phyloP scores from a whole-genome alignment of 495 filamentous ascomycete species.

The Astrocystis sublimbata region DNA sequence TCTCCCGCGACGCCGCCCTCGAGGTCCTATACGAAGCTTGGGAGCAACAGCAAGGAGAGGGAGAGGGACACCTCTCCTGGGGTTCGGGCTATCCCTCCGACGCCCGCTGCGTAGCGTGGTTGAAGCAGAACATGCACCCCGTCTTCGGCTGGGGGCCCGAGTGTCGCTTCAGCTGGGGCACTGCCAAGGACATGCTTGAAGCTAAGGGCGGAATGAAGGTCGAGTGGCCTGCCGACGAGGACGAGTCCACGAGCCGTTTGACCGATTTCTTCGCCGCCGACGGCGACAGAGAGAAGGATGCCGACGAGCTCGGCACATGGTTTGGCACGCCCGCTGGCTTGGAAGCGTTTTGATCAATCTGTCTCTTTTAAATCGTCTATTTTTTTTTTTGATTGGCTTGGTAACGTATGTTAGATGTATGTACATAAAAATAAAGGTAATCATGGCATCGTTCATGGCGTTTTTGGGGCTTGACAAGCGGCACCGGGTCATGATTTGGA shows the following conservation, averaged over 20 bases:
- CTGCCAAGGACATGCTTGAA: slow-evolving; percentile 90
- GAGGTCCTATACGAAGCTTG: slow-evolving; percentile 67
- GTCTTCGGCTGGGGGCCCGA: slow-evolving; percentile 95
- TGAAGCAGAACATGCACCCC: slow-evolving; percentile 83
- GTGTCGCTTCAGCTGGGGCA: slow-evolving; percentile 93
- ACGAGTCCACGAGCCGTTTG: slow-evolving; percentile 63
- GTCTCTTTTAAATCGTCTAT: no score
- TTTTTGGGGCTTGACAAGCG: no score
- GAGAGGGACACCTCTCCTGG: slow-evolving; percentile 57
- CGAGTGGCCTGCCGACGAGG: slow-evolving; percentile 80
- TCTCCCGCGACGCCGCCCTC: slow-evolving; percentile 85
- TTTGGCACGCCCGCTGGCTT: slow-evolving; percentile 61
- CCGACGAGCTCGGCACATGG: slow-evolving; percentile 61
- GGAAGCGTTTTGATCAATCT: slow-evolving; percentile 60
- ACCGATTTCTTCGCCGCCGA: slow-evolving; percentile 67
- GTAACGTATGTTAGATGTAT: no score
- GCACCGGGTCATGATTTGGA: slow-evolving; percentile 9
- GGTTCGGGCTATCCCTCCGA: slow-evolving; percentile 94
- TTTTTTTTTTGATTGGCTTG: no score
- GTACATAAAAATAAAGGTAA: slow-evolving; percentile 21
- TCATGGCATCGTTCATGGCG: slow-evolving; percentile 19
- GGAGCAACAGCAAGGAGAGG: slow-evolving; percentile 21
- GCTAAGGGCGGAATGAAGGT: slow-evolving; percentile 61
- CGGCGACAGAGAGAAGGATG: slow-evolving; percentile 43
- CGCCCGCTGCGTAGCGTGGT: slow-evolving; percentile 74